A percentile compares a stretch with the other conserved stretches of the same genome.
Evolutionary conservation across 805 yeast genomes (phyloP).

Genomic region (Cyberlindnera bimundalis): DNA sequence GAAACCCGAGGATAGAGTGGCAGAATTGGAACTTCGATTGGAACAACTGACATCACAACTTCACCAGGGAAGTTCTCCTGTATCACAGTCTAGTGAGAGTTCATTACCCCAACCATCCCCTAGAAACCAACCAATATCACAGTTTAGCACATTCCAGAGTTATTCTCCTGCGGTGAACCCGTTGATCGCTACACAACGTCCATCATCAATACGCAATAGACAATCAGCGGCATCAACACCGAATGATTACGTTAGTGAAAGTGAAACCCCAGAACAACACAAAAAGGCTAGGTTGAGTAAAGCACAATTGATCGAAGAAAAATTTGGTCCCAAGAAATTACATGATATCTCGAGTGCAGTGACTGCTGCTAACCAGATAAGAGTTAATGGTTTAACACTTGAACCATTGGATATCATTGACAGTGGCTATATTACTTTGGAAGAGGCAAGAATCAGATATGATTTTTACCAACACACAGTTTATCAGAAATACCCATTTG

Average conservation of each 20-base stretch:
- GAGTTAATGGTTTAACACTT: slow-evolving; percentile 19
- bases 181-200: slow-evolving; percentile 4
- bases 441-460: slow-evolving; percentile 57
- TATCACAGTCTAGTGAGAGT: slow-evolving; percentile 9
- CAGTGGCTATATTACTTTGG: slow-evolving; percentile 51
- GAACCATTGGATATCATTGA: slow-evolving; percentile 47
- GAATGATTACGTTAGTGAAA: slow-evolving; percentile 10
- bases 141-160: slow-evolving; percentile 3
- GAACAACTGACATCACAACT: slow-evolving; percentile 24
- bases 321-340: slow-evolving; percentile 40
- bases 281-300: slow-evolving; percentile 29
- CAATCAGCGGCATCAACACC: slow-evolving; percentile 1
- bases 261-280: slow-evolving; percentile 7
- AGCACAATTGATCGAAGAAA: slow-evolving; percentile 36
- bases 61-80: slow-evolving; percentile 7
- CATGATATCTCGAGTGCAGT: slow-evolving; percentile 44
- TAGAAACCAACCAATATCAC: background rate
- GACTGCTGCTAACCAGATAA: slow-evolving; percentile 41
- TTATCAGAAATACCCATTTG: slow-evolving; percentile 50
- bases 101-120: slow-evolving; percentile 2
- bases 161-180: slow-evolving; percentile 1
- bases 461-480: slow-evolving; percentile 45
- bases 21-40: slow-evolving; percentile 32
- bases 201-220: slow-evolving; percentile 8
- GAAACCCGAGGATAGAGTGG: slow-evolving; percentile 31